Conservation (phyloP, 192 early-diverging fungal species). For the Rhizoclosmatium globosum region DNA sequence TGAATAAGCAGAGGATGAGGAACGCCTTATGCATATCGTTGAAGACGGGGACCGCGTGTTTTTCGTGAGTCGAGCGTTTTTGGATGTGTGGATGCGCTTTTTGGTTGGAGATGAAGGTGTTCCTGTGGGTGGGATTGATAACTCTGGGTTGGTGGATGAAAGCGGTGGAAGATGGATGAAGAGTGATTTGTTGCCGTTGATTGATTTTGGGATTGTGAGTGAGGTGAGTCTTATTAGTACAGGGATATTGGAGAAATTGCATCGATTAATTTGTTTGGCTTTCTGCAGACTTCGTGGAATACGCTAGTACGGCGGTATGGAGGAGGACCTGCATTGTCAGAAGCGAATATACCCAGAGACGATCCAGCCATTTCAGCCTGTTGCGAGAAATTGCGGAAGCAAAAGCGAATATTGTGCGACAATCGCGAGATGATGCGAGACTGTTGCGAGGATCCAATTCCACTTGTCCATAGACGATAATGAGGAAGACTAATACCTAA, state of each 20-base stretch:
- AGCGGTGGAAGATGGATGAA: background rate
- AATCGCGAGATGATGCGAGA: constrained; percentile 6
- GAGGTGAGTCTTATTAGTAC: background rate
- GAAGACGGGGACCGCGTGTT: background rate
- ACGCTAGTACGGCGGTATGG: constrained; percentile 3
- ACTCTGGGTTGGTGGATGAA: constrained; percentile 4
- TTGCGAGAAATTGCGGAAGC: constrained; percentile 2
- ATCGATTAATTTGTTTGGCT: background rate
- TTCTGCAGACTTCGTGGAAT: constrained; percentile 12
- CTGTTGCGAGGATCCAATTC: background rate
- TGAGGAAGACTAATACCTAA: too few species aligned
- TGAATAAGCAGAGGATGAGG: background rate
- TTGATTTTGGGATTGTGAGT: constrained; percentile 27
- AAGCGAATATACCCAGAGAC: constrained; percentile 18
- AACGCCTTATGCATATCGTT: constrained; percentile 12
- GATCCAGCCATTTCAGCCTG: constrained; percentile 22
- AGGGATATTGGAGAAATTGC: too few species aligned
- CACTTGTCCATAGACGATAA: too few species aligned
- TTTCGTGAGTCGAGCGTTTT: constrained; percentile 20
- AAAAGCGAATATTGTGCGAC: constrained; percentile 9
- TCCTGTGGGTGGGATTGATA: constrained; percentile 16
- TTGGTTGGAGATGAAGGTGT: constrained; percentile 9
- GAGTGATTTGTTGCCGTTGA: constrained; percentile 11
- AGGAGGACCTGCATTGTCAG: constrained; percentile 18
- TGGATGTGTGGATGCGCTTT: constrained; percentile 9